Evolutionary conservation across 371 early-diverging fungal genomes (phyloP).

Genomic region (Rhizomucor pusillus): DNA sequence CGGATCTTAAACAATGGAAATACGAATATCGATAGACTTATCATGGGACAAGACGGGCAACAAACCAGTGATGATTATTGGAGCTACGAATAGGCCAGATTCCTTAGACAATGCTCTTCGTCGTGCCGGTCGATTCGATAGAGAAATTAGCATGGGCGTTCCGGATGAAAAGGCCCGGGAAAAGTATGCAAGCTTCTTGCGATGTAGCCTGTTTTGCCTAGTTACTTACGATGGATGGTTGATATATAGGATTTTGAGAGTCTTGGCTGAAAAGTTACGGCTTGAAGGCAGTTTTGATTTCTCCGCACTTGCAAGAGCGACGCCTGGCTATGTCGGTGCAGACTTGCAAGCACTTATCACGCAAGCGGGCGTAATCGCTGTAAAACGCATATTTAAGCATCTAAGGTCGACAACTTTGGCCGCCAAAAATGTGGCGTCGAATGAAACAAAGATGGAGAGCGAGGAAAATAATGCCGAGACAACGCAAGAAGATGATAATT

Average conservation of each 20-base stretch:
- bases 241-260: slow-evolving; percentile 75
- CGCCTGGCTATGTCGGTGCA: slow-evolving; percentile 99
- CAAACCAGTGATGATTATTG: slow-evolving; percentile 96
- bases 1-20: background rate
- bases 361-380: slow-evolving; percentile 97
- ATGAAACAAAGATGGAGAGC: slow-evolving; percentile 42
- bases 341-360: slow-evolving; percentile 96
- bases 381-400: slow-evolving; percentile 87
- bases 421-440: slow-evolving; percentile 21
- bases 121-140: slow-evolving; percentile 98
- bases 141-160: slow-evolving; percentile 97
- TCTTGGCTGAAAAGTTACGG: slow-evolving; percentile 85
- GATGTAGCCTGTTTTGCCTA: background rate
- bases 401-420: slow-evolving; percentile 32
- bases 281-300: slow-evolving; percentile 90
- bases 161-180: slow-evolving; percentile 95
- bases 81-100: slow-evolving; percentile 99
- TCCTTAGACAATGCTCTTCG: slow-evolving; percentile 96
- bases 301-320: slow-evolving; percentile 84
- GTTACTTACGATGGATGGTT: background rate
- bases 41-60: slow-evolving; percentile 84
- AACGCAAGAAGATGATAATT: slow-evolving; percentile 10
- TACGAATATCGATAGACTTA: slow-evolving; percentile 45
- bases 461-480: slow-evolving; percentile 23
- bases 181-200: slow-evolving; percentile 52